Evolutionary conservation across 2,329 filamentous ascomycete species (phyloP).

Genomic region (Apiospora saccharicola): DNA sequence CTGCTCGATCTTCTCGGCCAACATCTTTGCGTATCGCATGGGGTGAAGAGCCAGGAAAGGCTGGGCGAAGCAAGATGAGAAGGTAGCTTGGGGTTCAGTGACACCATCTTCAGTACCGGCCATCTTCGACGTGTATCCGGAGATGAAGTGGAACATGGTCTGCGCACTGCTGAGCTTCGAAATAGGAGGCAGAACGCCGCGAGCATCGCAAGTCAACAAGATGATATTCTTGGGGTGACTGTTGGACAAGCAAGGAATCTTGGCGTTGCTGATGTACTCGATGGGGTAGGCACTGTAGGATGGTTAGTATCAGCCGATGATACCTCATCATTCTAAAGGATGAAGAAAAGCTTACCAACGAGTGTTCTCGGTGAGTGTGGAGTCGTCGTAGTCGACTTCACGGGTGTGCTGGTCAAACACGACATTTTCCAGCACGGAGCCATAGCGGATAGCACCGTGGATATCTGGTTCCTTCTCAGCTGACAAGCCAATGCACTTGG

Average conservation of each 20-base stretch:
- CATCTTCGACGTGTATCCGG: conserved; percentile 99
- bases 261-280: conserved; percentile 98
- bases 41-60: conserved; percentile 98
- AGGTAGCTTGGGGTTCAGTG: conserved; percentile 96
- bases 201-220: conserved; percentile 95
- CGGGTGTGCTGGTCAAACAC: conserved; percentile 93
- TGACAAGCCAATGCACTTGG: conserved; percentile 96
- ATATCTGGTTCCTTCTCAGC: conserved; percentile 99
- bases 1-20: conserved; percentile 95
- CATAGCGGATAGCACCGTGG: conserved; percentile 93
- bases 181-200: conserved; percentile 96
- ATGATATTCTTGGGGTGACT: conserved; percentile 97
- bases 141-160: conserved; percentile 99
- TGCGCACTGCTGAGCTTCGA: conserved; percentile 94
- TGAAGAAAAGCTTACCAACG: conserved; percentile 64
- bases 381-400: conserved; percentile 93
- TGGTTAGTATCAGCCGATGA: conserved; percentile 28
- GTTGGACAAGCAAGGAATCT: conserved; percentile 91
- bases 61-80: conserved; percentile 99
- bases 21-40: conserved; percentile 98
- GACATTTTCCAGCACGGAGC: conserved; percentile 97
- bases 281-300: conserved; percentile 83
- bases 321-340: background rate
- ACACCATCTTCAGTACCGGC: conserved; percentile 97
- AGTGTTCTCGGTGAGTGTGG: conserved; percentile 96